These are phyloP conservation scores for Kwoniella mangroviensis DNA, from an alignment of 768 basidiomycete genomes.

Conservation along the genomic window DNA sequence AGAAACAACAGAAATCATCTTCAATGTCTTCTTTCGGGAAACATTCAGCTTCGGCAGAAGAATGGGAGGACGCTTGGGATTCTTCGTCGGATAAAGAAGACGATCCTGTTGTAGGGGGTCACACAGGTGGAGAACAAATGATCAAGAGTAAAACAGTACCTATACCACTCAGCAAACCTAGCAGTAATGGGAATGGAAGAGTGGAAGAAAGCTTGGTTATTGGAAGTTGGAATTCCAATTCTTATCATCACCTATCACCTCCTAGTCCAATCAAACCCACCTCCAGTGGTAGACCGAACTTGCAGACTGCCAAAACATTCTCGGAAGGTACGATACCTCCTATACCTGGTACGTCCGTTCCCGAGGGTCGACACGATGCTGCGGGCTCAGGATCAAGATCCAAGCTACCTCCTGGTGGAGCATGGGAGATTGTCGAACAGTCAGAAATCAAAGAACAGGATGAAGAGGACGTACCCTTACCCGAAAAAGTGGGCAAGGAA, in stretches of 20 bases:
- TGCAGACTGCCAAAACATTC: conserved; percentile 37
- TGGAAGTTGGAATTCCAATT: conserved; percentile 36
- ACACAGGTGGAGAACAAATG: neutral
- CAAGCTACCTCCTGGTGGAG: conserved; percentile 50
- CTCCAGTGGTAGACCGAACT: conserved; percentile 18
- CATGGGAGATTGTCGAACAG: conserved; percentile 50
- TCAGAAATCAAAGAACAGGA: conserved; percentile 35
- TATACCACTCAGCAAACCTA: conserved; percentile 3
- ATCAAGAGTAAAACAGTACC: conserved; percentile 8
- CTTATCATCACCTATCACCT: conserved; percentile 37
- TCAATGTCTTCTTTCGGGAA: conserved; percentile 20
- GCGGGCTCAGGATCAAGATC: conserved; percentile 9
- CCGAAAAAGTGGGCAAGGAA: conserved; percentile 58
- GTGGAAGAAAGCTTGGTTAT: conserved; percentile 11
- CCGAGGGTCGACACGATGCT: neutral
- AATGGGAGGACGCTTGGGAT: conserved; percentile 58
- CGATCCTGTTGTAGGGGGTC: neutral
- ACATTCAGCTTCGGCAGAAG: conserved; percentile 11
- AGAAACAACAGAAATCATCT: conserved; percentile 1
- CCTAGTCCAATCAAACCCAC: conserved; percentile 23
- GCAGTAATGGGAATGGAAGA: conserved; percentile 16
- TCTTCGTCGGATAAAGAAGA: conserved; percentile 53
- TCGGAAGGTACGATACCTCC: conserved; percentile 42
- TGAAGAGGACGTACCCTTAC: conserved; percentile 1
- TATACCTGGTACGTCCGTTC: conserved; percentile 35